Base-by-base conservation (phyloP, 2,329 filamentous ascomycete species). In the Colletotrichum theobromicola region DNA sequence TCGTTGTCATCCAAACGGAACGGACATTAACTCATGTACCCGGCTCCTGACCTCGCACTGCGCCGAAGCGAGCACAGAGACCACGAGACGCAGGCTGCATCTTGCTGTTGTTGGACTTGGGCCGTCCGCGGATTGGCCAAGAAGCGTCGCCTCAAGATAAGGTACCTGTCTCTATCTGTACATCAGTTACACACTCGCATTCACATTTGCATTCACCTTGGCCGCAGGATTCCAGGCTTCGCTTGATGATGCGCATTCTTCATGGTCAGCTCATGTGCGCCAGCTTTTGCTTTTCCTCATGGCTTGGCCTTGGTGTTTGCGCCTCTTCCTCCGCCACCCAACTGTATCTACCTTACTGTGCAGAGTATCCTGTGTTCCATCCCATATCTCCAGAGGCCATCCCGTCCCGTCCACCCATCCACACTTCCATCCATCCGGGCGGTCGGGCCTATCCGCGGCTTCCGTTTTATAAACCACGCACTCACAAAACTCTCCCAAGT, bases 401-500 rank as follows among this genome's bases (percentile, higher is more conserved):
- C 21, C 58, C 30, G 28, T 35, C 21, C 58, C 30, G 28, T 61
- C 58, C 55, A 18, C 32, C 61, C 61, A 18, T 61, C 37, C 60
- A 63, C 35, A 28, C 72, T 71, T 74, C 72, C 67, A 71, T 74
- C 72, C 67, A 67, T 67, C 72, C 72, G 61, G 53, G 30, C 62
- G 72, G 67, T 55, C 37, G 60, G 42, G 37, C 67, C 55, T 71
- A 74, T 61, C 61, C 60, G 30, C 61, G 18, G 35, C 21, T 58
- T 24, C 68, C 34, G 24, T 30, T 67, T 34, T 32, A 13, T 32
- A 60, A 37, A 46, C 26, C 61, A 28, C 61, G 53, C 34, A 66
- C 18, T 71, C 64, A 42, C 32, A 42, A 16, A 71, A 55, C 58
- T 15, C 18, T 34, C 42, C 13, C 37, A 34, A 32, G 57, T 46